phyloP scores from a whole-genome alignment of 2,329 filamentous ascomycete species.

The Exophiala sideris region DNA sequence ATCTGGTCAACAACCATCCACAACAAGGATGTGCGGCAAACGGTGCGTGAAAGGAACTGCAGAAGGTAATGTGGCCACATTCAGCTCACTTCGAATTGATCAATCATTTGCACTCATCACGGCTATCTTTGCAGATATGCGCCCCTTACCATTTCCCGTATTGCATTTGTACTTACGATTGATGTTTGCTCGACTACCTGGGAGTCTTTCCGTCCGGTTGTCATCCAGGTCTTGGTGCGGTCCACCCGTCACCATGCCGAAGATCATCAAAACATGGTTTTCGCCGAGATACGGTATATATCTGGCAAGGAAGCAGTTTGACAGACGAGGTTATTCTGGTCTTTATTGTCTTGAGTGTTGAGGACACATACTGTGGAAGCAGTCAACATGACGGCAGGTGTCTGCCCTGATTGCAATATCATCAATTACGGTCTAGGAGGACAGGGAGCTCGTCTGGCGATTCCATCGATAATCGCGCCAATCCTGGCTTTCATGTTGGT shows the following conservation, averaged over 20 bases:
- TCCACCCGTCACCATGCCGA: constrained; percentile 7
- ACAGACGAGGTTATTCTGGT: background rate
- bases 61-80: too few species aligned
- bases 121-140: too few species aligned
- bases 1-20: too few species aligned
- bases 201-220: background rate
- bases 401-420: constrained; percentile 1
- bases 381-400: constrained; percentile 5
- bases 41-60: too few species aligned
- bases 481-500: constrained; percentile 28
- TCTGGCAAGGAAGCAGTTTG: background rate
- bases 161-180: background rate
- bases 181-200: constrained; percentile 3
- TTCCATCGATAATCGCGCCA: constrained; percentile 29
- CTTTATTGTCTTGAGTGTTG: too few species aligned
- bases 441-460: constrained; percentile 26
- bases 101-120: too few species aligned
- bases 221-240: constrained; percentile 6
- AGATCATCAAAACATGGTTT: background rate
- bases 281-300: background rate
- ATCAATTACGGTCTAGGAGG: constrained; percentile 19
- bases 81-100: too few species aligned
- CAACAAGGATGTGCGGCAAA: too few species aligned
- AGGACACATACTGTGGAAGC: too few species aligned
- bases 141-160: too few species aligned